These are phyloP conservation scores for Phialocephala sp. DNA, from an alignment of 2,329 filamentous ascomycete genomes.

Conservation along the genomic window DNA sequence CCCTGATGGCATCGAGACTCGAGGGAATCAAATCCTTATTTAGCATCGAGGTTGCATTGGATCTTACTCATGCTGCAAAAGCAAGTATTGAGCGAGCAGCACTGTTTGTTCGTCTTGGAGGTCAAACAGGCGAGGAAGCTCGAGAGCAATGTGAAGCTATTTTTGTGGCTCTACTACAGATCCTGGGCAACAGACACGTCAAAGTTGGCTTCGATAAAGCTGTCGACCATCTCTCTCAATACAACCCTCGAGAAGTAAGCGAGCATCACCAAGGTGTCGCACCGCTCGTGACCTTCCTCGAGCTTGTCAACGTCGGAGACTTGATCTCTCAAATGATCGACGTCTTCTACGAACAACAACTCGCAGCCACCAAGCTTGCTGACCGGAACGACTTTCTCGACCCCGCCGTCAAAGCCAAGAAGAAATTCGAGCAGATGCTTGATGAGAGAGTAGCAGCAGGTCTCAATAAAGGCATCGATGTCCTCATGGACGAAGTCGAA, in stretches of 20 bases:
- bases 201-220: conserved; percentile 94
- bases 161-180: conserved; percentile 82
- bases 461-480: conserved; percentile 96
- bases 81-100: conserved; percentile 84
- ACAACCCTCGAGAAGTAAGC: conserved; percentile 84
- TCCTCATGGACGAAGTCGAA: conserved; percentile 97
- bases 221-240: conserved; percentile 86
- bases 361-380: conserved; percentile 79
- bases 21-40: conserved; percentile 96
- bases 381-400: conserved; percentile 96
- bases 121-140: conserved; percentile 80
- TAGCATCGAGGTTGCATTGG: conserved; percentile 92
- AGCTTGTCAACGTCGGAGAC: conserved; percentile 97
- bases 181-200: conserved; percentile 85
- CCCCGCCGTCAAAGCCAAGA: conserved; percentile 91
- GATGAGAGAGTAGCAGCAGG: conserved; percentile 96
- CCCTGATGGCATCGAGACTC: conserved; percentile 91
- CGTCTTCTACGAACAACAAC: conserved; percentile 96
- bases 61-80: conserved; percentile 88
- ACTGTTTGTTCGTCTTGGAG: conserved; percentile 80
- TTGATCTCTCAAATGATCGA: conserved; percentile 99
- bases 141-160: conserved; percentile 88
- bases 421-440: conserved; percentile 98
- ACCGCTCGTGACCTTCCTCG: conserved; percentile 92
- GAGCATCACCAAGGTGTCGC: conserved; percentile 77